Conservation (phyloP, 2,329 filamentous ascomycete species). For the Apiospora koreana region DNA sequence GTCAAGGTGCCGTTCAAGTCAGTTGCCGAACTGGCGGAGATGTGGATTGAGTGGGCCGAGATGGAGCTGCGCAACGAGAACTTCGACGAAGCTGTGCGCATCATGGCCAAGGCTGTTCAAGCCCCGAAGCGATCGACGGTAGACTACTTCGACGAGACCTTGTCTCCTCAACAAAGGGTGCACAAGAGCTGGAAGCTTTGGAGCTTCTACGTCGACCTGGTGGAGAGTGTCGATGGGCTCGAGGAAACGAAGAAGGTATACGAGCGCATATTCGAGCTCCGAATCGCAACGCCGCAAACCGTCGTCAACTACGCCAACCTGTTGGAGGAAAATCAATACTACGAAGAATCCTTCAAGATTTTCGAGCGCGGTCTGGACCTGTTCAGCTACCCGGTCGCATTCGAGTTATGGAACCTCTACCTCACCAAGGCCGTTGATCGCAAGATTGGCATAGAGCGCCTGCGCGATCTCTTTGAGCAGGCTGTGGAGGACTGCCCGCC, state of each 20-base stretch:
- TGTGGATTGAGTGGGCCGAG: conserved; percentile 99
- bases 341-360: conserved; percentile 96
- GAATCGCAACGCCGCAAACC: conserved; percentile 96
- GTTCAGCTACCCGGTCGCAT: conserved; percentile 98
- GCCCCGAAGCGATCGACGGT: conserved; percentile 97
- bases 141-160: conserved; percentile 96
- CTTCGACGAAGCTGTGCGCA: conserved; percentile 89
- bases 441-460: conserved; percentile 90
- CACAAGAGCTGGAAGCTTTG: conserved; percentile 99
- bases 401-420: conserved; percentile 98
- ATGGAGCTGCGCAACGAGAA: conserved; percentile 96
- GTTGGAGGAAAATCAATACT: conserved; percentile 91
- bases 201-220: conserved; percentile 98
- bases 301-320: conserved; percentile 98
- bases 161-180: conserved; percentile 92
- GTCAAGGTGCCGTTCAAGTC: conserved; percentile 98
- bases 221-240: conserved; percentile 88
- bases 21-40: conserved; percentile 93
- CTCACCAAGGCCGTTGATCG: conserved; percentile 96
- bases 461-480: conserved; percentile 96
- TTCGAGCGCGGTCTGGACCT: conserved; percentile 95
- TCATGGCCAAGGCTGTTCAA: conserved; percentile 97
- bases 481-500: conserved; percentile 92
- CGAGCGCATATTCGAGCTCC: conserved; percentile 95
- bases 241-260: conserved; percentile 95